Evolutionary conservation across 192 early-diverging fungal species (phyloP).

Genomic region (Phycomyces blakesleeanus): DNA sequence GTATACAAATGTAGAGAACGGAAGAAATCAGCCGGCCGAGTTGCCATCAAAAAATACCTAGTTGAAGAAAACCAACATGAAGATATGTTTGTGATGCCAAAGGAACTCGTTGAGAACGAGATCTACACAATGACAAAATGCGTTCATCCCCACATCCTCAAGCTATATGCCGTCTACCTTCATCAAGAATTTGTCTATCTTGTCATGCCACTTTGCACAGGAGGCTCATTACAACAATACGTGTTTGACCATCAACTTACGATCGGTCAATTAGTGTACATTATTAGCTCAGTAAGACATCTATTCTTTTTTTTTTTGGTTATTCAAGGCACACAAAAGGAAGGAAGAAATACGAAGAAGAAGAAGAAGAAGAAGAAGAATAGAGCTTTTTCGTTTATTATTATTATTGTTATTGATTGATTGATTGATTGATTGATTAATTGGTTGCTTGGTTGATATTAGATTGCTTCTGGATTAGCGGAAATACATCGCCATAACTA

Average conservation of each 20-base stretch:
- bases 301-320: not conserved
- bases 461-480: conserved; percentile 34
- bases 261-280: conserved; percentile 30
- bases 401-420: too few relatives aligned
- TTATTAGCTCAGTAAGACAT: conserved; percentile 28
- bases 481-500: conserved; percentile 37
- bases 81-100: conserved; percentile 36
- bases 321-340: too few relatives aligned
- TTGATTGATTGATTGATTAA: too few relatives aligned
- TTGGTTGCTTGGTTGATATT: too few relatives aligned
- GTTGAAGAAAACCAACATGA: conserved; percentile 31
- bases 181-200: conserved; percentile 33
- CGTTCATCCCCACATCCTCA: conserved; percentile 30
- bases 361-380: too few relatives aligned
- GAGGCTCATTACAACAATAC: conserved; percentile 37
- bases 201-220: conserved; percentile 36
- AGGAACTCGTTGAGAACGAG: conserved; percentile 38
- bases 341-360: too few relatives aligned
- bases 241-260: conserved; percentile 35
- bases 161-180: conserved; percentile 28
- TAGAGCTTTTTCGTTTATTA: too few relatives aligned
- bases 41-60: conserved; percentile 39
- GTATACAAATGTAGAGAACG: conserved; percentile 34
- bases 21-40: conserved; percentile 1
- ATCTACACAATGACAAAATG: conserved; percentile 40